Evolutionary conservation across 2,329 filamentous ascomycete genomes (phyloP).

Genomic region (Aspergillus ustus): DNA sequence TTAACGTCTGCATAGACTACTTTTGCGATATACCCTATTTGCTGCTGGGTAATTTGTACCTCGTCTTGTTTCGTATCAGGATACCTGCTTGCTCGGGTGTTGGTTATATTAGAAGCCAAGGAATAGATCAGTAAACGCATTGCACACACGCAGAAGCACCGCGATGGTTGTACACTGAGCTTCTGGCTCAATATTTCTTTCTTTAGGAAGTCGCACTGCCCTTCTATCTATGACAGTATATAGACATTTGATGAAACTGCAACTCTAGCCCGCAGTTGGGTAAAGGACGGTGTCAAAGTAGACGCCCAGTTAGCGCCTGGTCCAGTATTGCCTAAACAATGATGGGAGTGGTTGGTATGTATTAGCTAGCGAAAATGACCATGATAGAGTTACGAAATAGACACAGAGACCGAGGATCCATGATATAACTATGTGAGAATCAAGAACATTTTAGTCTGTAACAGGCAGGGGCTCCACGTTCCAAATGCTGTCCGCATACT

Average conservation of each 20-base stretch:
- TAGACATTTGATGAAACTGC: no score
- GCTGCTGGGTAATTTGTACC: background rate
- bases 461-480: slow-evolving; percentile 81
- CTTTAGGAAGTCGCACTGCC: background rate
- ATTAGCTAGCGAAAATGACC: background rate
- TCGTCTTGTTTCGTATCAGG: background rate
- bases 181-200: background rate
- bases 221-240: background rate
- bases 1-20: slow-evolving; percentile 57
- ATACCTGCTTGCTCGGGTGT: background rate
- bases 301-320: no score
- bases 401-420: background rate
- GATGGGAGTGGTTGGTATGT: background rate
- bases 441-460: slow-evolving; percentile 32
- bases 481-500: slow-evolving; percentile 98
- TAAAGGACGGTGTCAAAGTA: no score
- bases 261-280: no score
- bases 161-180: background rate
- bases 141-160: background rate
- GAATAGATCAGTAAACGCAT: background rate
- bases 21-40: background rate
- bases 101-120: background rate
- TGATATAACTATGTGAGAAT: background rate
- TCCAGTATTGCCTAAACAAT: no score
- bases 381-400: background rate